These are phyloP conservation scores for Fonsecaea monophora DNA, from an alignment of 2,329 filamentous ascomycete genomes.

Conservation along the genomic window DNA sequence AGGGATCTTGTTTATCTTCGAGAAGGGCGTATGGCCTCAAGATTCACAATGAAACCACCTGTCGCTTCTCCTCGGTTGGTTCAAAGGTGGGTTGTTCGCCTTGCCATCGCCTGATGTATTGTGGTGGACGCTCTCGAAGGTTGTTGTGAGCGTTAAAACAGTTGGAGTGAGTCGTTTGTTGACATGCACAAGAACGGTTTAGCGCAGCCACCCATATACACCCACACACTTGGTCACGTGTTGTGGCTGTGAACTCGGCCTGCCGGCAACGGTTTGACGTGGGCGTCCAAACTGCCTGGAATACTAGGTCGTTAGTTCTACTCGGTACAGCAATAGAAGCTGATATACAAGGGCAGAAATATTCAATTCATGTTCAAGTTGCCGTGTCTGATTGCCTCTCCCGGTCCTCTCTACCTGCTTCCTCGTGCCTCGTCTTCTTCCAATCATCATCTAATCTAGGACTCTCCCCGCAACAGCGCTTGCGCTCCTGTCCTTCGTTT, in stretches of 20 bases:
- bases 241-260: too few relatives aligned
- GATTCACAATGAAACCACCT: background rate
- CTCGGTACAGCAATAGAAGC: background rate
- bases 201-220: background rate
- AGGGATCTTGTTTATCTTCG: background rate
- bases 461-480: slow-evolving; percentile 79
- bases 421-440: background rate
- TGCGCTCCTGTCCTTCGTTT: slow-evolving; percentile 84
- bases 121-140: background rate
- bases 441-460: slow-evolving; percentile 44
- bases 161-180: slow-evolving; percentile 14
- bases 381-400: background rate
- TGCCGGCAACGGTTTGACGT: background rate
- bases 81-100: background rate
- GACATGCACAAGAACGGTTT: slow-evolving; percentile 22
- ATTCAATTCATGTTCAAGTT: background rate
- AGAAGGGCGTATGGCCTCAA: background rate
- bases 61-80: background rate
- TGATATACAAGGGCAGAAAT: background rate
- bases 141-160: slow-evolving; percentile 3
- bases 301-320: background rate
- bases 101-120: background rate
- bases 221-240: slow-evolving; percentile 1
- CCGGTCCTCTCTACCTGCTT: too few relatives aligned
- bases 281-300: too few relatives aligned